A percentile compares a stretch with the other conserved stretches of the same genome.
Evolutionary conservation across 208 protist species (phyloP).

Genomic region (Angomonas deanei): DNA sequence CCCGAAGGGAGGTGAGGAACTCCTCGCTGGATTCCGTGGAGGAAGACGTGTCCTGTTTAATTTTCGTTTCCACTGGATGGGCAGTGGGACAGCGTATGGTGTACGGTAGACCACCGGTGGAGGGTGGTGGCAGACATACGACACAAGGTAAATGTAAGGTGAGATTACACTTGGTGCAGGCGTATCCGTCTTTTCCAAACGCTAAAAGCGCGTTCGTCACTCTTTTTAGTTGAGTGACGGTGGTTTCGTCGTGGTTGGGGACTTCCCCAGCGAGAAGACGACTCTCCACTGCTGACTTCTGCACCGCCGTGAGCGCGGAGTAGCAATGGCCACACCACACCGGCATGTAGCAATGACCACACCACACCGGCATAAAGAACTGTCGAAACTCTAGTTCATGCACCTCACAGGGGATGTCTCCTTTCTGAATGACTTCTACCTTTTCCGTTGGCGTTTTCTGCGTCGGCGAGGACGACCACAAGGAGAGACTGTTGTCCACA

Average conservation of each 20-base stretch:
- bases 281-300: background rate
- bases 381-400: no score
- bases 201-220: background rate
- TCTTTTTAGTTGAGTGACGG: background rate
- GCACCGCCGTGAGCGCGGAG: background rate
- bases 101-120: background rate
- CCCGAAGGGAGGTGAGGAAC: background rate
- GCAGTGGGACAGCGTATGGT: background rate
- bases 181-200: background rate
- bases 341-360: no score
- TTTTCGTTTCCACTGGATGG: background rate
- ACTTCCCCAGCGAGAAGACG: background rate
- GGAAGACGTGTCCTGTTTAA: background rate
- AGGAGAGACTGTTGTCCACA: no score
- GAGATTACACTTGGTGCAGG: background rate
- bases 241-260: background rate
- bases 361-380: no score
- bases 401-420: no score
- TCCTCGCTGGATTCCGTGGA: background rate
- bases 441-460: no score
- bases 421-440: no score
- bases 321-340: slow-evolving; percentile 1
- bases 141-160: background rate
- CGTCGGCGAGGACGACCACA: no score
- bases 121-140: background rate